Conservation (phyloP, 2,329 filamentous ascomycete genomes). For the Clarireedia homoeocarpa region DNA sequence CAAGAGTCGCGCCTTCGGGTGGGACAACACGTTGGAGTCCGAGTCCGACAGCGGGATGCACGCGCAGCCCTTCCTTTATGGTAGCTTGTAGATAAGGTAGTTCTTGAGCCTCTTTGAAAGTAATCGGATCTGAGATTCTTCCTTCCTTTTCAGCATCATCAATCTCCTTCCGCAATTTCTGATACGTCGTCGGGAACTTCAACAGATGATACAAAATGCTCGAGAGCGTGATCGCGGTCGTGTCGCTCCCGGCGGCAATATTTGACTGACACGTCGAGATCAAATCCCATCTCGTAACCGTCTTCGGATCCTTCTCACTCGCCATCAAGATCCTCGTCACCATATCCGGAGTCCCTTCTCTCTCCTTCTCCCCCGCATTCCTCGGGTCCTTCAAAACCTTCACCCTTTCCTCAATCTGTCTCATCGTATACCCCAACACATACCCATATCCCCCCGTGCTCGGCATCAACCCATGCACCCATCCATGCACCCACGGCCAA, state of each 20-base stretch:
- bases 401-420: conserved; percentile 16
- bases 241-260: conserved; percentile 34
- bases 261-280: conserved; percentile 19
- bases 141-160: conserved; percentile 17
- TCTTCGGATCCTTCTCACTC: conserved; percentile 28
- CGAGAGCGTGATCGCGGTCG: conserved; percentile 41
- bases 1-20: conserved; percentile 35
- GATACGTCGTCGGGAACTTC: conserved; percentile 23
- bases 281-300: conserved; percentile 30
- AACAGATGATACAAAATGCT: conserved; percentile 39
- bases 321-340: conserved; percentile 36
- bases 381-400: conserved; percentile 12
- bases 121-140: conserved; percentile 25
- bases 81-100: conserved; percentile 42
- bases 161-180: conserved; percentile 29
- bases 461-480: conserved; percentile 27
- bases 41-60: conserved; percentile 41
- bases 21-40: conserved; percentile 43
- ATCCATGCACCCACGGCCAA: conserved; percentile 34
- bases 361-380: not conserved
- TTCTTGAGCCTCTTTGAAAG: conserved; percentile 33
- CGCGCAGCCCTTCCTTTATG: conserved; percentile 43
- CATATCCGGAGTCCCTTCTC: conserved; percentile 30
- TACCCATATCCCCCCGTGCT: conserved; percentile 16
- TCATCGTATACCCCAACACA: conserved; percentile 13